Conservation (phyloP, 768 basidiomycete genomes). For the Mycena olivaceomarginata region DNA sequence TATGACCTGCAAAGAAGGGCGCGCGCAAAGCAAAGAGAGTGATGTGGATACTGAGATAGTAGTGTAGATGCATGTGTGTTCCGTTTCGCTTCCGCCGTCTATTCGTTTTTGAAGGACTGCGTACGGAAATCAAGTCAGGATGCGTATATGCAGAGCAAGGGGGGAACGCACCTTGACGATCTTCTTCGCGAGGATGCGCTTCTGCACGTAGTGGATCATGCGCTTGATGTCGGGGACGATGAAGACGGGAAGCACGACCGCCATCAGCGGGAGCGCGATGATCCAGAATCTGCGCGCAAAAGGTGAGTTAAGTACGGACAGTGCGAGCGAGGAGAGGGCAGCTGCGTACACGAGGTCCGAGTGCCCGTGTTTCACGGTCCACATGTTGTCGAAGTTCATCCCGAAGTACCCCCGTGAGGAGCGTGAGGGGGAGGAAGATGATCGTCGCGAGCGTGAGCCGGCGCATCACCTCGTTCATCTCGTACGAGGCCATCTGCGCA, state of each 20-base stretch:
- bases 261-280: conserved; percentile 77
- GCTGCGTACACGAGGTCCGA: conserved; percentile 68
- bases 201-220: conserved; percentile 67
- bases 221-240: conserved; percentile 69
- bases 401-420: conserved; percentile 74
- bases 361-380: conserved; percentile 63
- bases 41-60: neutral
- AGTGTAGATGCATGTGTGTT: neutral
- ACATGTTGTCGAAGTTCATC: conserved; percentile 79
- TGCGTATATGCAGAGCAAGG: neutral
- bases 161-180: conserved; percentile 28
- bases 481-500: conserved; percentile 79
- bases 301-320: neutral
- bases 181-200: conserved; percentile 55
- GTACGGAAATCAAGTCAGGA: neutral
- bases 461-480: conserved; percentile 83
- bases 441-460: conserved; percentile 82
- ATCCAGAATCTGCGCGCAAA: conserved; percentile 75
- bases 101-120: conserved; percentile 38
- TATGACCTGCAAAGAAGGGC: neutral
- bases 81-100: neutral
- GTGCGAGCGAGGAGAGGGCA: neutral
- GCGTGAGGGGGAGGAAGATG: conserved; percentile 81
- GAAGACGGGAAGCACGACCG: conserved; percentile 71
- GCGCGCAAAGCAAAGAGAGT: neutral